Evolutionary conservation across 495 filamentous ascomycete species (phyloP).

Genomic region (Immersiella caudata): DNA sequence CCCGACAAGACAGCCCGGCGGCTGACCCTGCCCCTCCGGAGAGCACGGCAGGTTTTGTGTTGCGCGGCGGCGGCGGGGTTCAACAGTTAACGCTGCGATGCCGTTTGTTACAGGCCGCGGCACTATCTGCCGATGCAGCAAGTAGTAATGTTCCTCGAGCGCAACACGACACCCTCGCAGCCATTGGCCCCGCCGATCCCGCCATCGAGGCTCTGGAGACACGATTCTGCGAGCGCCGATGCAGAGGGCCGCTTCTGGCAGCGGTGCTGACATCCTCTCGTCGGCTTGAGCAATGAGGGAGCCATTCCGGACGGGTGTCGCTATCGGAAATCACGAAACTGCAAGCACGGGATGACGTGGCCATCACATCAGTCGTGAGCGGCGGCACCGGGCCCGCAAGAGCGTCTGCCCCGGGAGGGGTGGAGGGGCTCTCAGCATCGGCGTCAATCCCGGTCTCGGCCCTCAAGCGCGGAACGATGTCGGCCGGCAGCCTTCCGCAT

Average conservation of each 20-base stretch:
- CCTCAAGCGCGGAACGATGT: slow-evolving; percentile 1
- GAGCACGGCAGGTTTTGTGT: not conserved
- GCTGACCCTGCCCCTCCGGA: not conserved
- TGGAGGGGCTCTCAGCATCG: not conserved
- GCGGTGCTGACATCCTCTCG: not conserved
- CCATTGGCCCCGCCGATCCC: slow-evolving; percentile 1
- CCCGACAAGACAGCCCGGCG: not conserved
- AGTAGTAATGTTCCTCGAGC: not conserved
- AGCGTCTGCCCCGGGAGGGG: not conserved
- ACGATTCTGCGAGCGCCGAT: slow-evolving; percentile 6
- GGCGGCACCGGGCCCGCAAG: not conserved
- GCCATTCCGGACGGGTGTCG: not conserved
- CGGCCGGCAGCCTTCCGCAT: slow-evolving; percentile 4
- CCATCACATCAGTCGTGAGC: slow-evolving; percentile 1
- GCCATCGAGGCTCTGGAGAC: not conserved
- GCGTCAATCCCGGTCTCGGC: not conserved
- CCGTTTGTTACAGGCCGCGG: not conserved
- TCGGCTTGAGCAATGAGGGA: slow-evolving; percentile 2
- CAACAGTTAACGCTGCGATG: not conserved
- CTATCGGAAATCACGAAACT: slow-evolving; percentile 4
- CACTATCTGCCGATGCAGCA: not conserved
- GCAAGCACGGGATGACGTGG: slow-evolving; percentile 20
- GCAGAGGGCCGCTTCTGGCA: slow-evolving; percentile 9
- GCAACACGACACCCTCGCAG: not conserved
- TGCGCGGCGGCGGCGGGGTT: not conserved